Base-by-base conservation (phyloP, 352 stramenopile species). In the Globisporangium splendens region DNA sequence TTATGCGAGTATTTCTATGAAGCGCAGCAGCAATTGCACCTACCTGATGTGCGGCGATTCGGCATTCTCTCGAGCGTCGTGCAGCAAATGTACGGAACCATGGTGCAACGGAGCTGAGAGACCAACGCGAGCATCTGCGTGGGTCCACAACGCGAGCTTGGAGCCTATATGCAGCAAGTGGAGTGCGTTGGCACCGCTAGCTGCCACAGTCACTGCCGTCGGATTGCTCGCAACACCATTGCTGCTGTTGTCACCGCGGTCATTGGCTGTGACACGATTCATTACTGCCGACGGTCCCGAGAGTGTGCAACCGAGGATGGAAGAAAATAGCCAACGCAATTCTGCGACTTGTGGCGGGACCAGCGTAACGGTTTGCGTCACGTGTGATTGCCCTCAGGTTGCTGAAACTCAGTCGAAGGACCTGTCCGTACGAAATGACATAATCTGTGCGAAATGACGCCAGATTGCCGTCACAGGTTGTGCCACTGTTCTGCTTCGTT, bases 11-110 rank as follows among this genome's bases (percentile, higher is more conserved):
- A 1, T 35, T 10, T 35, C 28, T 35, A 35, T 35, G 10, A 8
- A 35, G 5, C 28, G 10, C 7, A 11, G 39, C 12, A 15, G 15
- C 13, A 42, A 56, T 65, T 22, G 48, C 44, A 31, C 55, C 65
- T 39, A 67, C 70, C 66, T 82, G 22, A 54, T 74, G 35, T 82
- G 61, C 0, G 72, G 72, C 15, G 69, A 76, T 22, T 81, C 69
- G 5, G 69, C 66, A 12, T 61, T 69, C 20, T 57, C 22, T 13
- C 70, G 12, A 13, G 62, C 54, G n/a, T 65, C 49, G 1, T 61
- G 47, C 50, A 82, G 56, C 15, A 78, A 65, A 28, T 65, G 54
- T 33, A 73, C 65, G 4, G 72, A 63, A 2, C 72, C 69, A 17
- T 75, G 43, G 44, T 69, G 57, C 17, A 83, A 56, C 7, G 65